Base-by-base conservation (phyloP, 2,329 filamentous ascomycete species). In the Botrytis paeoniae region DNA sequence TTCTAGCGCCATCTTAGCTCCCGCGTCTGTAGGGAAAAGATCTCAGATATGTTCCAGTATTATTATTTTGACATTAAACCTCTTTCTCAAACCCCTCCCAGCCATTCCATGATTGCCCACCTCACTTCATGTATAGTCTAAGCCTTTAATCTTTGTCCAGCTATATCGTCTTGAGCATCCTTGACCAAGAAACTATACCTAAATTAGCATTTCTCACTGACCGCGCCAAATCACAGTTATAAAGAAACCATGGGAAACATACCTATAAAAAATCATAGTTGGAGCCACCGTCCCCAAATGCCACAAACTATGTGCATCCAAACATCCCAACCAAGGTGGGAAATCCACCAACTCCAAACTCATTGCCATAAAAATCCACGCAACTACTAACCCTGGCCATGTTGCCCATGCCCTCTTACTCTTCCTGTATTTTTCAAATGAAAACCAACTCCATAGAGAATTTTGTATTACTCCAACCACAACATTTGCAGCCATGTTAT, bases 401-500 rank as follows among this genome's bases (percentile, higher is more conserved):
- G 91, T 89, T 39, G 94, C 91, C 96, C 96, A 99, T 29, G 86
- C 83, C 76, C 91, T 88, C 63, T 89, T 89, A 29, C 92, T 89
- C 81, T 89, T 89, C 76, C 86, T 85, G 83, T 95, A 98, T 77
- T 91, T 88, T 76, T 85, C 84, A 77, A 92, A 89, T 81, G 92
- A 95, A 83, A 97, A 98, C 82, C 89, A 92, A 61, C 87, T 93
- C 96, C 96, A 98, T 73, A 98, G 83, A 6, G 91, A 70, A 79
- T 98, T 97, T 80, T 94, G 91, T 7, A 95, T 82, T 59, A 94
- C 85, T 5, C 96, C 96, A 18, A 92, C 89, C 4, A 88, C 89
- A 32, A 99, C 93, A 79, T 98, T 99, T 69, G 95, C 96, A 1
- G 92, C 90, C 94, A 99, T 98, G 81, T 99, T 99, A 84, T 99